A percentile compares a stretch with the other conserved stretches of the same genome.
These are phyloP conservation scores for Neofusicoccum cordaticola DNA, from an alignment of 2,329 filamentous ascomycete genomes.

Conservation along the genomic window DNA sequence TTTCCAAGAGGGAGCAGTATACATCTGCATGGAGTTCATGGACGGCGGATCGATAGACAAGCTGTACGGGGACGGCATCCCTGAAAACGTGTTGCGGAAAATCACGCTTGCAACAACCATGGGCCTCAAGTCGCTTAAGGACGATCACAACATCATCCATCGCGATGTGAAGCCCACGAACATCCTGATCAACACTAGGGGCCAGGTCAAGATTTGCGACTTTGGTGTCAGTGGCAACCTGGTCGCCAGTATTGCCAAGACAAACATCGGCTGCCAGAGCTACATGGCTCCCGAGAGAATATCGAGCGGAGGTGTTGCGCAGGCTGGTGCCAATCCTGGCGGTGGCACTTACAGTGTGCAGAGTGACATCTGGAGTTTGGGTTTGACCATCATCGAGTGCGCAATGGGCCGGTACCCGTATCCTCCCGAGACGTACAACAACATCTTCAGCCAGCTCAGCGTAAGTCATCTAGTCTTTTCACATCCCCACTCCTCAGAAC, in stretches of 20 bases:
- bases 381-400: constrained; percentile 92
- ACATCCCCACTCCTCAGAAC: background rate
- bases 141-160: constrained; percentile 98
- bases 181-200: constrained; percentile 83
- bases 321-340: constrained; percentile 63
- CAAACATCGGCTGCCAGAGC: constrained; percentile 97
- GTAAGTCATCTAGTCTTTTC: constrained; percentile 57
- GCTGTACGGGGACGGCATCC: constrained; percentile 84
- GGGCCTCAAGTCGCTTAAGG: constrained; percentile 89
- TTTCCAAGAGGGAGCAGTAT: constrained; percentile 97
- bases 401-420: constrained; percentile 94
- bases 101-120: constrained; percentile 87
- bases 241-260: constrained; percentile 95
- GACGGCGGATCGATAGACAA: constrained; percentile 98
- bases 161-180: constrained; percentile 99
- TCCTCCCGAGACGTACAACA: constrained; percentile 93
- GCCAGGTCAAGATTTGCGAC: constrained; percentile 97
- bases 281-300: constrained; percentile 99
- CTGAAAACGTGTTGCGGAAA: constrained; percentile 82
- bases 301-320: constrained; percentile 76
- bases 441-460: constrained; percentile 95
- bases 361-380: constrained; percentile 96
- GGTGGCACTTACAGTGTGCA: constrained; percentile 95
- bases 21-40: constrained; percentile 99
- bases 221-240: constrained; percentile 96